Conservation (phyloP, 805 yeast genomes). For the Yamadazyma kitorensis region DNA sequence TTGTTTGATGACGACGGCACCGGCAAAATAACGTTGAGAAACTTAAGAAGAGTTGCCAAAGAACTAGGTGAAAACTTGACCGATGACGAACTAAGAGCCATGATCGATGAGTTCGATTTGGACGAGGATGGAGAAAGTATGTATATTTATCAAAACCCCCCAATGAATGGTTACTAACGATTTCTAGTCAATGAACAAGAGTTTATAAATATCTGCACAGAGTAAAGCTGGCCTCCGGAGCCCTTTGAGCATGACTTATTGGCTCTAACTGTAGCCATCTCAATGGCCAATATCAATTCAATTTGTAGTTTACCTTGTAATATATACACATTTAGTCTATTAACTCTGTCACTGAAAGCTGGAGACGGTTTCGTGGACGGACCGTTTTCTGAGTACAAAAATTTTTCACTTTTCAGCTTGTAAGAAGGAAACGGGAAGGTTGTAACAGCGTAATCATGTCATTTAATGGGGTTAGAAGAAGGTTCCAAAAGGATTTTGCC, state of each 20-base stretch:
- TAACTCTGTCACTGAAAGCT: no score
- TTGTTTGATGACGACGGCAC: constrained; percentile 86
- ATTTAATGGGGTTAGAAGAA: constrained; percentile 29
- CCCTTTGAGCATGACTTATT: no score
- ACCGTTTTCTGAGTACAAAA: no score
- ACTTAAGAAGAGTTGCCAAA: constrained; percentile 83
- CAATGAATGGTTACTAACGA: constrained; percentile 25
- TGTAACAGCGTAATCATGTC: constrained; percentile 25
- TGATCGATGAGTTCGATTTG: constrained; percentile 96
- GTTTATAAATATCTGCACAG: constrained; percentile 84
- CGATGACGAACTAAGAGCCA: constrained; percentile 90
- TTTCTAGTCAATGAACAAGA: constrained; percentile 72
- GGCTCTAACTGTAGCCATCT: no score
- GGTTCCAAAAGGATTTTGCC: constrained; percentile 36
- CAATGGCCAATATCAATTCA: no score
- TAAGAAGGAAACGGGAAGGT: constrained; percentile 1
- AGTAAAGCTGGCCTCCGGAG: no score
- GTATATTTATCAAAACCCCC: constrained; percentile 21
- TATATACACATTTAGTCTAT: no score
- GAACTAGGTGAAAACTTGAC: constrained; percentile 89
- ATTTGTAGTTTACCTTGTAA: no score
- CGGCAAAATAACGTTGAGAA: constrained; percentile 79
- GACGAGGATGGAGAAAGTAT: constrained; percentile 91
- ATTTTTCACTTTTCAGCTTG: constrained; percentile 9
- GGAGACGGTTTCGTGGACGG: no score